A percentile compares a stretch with the other conserved stretches of the same genome.
Evolutionary conservation across 2,329 filamentous ascomycete genomes (phyloP).

Genomic region (Colletotrichum truncatum): DNA sequence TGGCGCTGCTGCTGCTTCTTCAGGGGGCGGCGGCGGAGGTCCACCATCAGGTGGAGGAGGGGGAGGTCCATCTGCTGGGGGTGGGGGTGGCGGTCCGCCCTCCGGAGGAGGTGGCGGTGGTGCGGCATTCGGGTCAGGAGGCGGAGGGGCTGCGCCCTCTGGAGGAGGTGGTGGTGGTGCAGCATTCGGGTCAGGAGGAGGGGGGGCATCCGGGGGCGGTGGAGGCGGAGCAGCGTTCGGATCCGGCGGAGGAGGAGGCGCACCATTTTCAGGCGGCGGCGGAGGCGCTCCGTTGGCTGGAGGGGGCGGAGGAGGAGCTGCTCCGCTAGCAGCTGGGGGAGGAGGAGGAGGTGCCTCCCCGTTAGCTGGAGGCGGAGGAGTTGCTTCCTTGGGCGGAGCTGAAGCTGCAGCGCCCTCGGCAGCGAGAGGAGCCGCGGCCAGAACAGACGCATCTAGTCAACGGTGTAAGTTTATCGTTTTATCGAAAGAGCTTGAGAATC

Average conservation of each 20-base stretch:
- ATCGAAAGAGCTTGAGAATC: background rate
- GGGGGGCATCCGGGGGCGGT: background rate
- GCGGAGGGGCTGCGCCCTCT: background rate
- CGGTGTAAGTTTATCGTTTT: background rate
- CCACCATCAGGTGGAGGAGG: background rate
- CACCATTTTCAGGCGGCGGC: background rate
- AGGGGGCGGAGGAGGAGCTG: background rate
- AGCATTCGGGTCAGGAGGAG: background rate
- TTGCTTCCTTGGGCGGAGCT: background rate
- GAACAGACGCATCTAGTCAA: background rate
- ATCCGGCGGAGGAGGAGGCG: background rate
- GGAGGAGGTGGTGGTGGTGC: background rate
- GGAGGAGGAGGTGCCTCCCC: background rate
- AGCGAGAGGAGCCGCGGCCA: background rate
- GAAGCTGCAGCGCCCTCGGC: constrained; percentile 5
- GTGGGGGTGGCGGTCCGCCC: background rate
- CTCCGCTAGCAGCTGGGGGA: background rate
- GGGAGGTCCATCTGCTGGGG: background rate
- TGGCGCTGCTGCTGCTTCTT: background rate
- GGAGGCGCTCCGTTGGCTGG: background rate
- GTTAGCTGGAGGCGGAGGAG: background rate
- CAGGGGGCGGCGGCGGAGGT: constrained; percentile 1
- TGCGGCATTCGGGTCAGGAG: background rate
- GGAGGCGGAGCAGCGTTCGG: background rate
- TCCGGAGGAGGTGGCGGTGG: constrained; percentile 1